Evolutionary conservation across 1,139 yeast species (phyloP), one percentile per base, ranked within the genome.

Genomic region (Geotrichum reessii): DNA sequence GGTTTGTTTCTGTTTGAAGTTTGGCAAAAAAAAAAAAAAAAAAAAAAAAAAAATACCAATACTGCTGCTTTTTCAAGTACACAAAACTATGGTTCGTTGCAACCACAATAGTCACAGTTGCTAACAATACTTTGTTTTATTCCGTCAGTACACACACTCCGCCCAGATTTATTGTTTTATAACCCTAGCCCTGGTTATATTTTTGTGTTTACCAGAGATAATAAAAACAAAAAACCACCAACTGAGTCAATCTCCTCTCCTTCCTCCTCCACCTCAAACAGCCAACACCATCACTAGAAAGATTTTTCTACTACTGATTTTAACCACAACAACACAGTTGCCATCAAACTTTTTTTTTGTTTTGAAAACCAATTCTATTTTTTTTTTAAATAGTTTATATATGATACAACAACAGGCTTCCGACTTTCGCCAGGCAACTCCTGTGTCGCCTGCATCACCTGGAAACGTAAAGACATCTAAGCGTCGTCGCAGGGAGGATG

Each of bases 101-200:
- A 37, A 31, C 37, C 6, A 28, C 31, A 28, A 31, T n/a, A n/a
- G 37, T n/a, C 12, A 31, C 37, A 14, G 3, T 19, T 19, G 11
- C n/a, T 8, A 31, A 9, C 2, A 37, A 37, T 14, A 11, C 17
- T 14, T 6, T 19, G 2, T 2, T 2, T 12, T 14, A 37, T 21
- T 50, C 50, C 58, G 58, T 55, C 58, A 51, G 58, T 56, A 27
- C 28, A 56, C 55, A 12, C 55, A 47, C 33, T 47, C 55, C 58
- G 58, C 58, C 58, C 58, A 56, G 14, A 11, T 47, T 19, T 31
- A 31, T 4, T 37, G n/a, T 14, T 14, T 14, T 7, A 4, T 14
- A 53, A 56, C 53, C 58, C 55, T 37, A 22, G 51, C 58, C 58
- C 55, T 51, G 31, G n/a, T 37, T 37, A 2, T 1, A 12, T 48